Evolutionary conservation across 257 asterid species (phyloP), one percentile per base, ranked within the genome.

Genomic region (Petunia secreta): DNA sequence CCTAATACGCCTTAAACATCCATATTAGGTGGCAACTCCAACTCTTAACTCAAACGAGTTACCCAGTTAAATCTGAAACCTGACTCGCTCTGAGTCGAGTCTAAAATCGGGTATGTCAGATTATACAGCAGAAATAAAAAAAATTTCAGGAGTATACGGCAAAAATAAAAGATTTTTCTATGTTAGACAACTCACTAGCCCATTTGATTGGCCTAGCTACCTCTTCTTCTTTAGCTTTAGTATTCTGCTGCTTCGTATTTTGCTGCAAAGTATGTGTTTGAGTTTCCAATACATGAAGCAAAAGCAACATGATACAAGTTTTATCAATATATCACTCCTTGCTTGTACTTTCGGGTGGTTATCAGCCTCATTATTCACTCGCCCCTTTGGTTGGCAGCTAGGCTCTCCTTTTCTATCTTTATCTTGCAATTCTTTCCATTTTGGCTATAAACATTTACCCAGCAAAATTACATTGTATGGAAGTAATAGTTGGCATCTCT

Each of bases 381-480:
- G 82, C 78, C 86, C 87, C 75, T 84, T 87, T 73, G 69, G 77
- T 79, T 81, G 88, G 81, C 83, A 71, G 77, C 77, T 85, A 83
- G 57, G 82, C 79, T 83, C 88, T 79, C 80, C 85, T 63, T 44
- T 88, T 73, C 79, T 90, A 80, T 89, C 82, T 83, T 87, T 88
- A 79, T 89, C 88, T 44, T 87, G 89, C 82, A 84, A 89, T 83
- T 87, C 90, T 85, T 89, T 92, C 97, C 97, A 91, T 73, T 92
- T 90, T 57, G 87, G 84, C 97, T 91, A 91, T 80, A 89, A 84
- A 80, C 82, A 68, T 54, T 82, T 86, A 39, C 62, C 80, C 82
- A 63, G 67, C 48, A 85, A 46, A 50, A 64, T 63, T 57, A 48
- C 46, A 39, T 4, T 48, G 6, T 46, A 52, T 79, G 34, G 46